Base-by-base conservation (phyloP, 2,329 filamentous ascomycete genomes). In the Camptophora hylomeconis region DNA sequence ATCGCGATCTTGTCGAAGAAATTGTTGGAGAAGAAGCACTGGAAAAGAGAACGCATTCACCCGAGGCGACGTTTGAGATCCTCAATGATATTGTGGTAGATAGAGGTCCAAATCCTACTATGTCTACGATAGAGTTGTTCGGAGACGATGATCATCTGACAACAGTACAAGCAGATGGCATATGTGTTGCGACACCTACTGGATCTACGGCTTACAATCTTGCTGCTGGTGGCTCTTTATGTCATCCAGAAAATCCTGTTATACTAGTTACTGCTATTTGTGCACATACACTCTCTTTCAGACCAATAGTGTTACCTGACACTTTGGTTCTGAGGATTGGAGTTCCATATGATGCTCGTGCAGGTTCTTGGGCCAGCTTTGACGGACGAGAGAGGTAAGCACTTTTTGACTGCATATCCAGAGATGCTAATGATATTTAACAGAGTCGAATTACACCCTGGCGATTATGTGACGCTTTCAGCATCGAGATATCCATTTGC, bases 31-130 rank as follows among this genome's bases (percentile, higher is more conserved):
- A 87, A 48, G 82, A 87, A 57, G 72, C 72, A 26, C 82, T 86
- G 24, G 80, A 92, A 45, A 74, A 80, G 43, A 72, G 77, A 42
- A 95, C 87, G 0, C 89, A 95, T 58, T 69, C 63, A 22, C 86
- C 86, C 0, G 82, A 89, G 44, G 73, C 75, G 20, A 86, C 80
- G 2, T 83, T 76, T 51, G 82, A 93, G 53, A 92, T 95, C 33
- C 60, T 98, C 38, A 98, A 98, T 46, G 89, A 98, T 51, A 75
- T 95, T n/a, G 87, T 98, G 6, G 73, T 95, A 17, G 89, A 98
- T 48, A 70, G 89, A 11, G 89, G 89, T 0, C 89, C 89, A 5
- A 94, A 92, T 53, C 75, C 87, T 24, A 93, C 84, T 30, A 87
- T 98, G 81, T 89, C 82, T 7, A 77, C 75, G 29, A 84, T 81